Base-by-base conservation (phyloP, 2,329 filamentous ascomycete species). In the Neonectria coccinea region DNA sequence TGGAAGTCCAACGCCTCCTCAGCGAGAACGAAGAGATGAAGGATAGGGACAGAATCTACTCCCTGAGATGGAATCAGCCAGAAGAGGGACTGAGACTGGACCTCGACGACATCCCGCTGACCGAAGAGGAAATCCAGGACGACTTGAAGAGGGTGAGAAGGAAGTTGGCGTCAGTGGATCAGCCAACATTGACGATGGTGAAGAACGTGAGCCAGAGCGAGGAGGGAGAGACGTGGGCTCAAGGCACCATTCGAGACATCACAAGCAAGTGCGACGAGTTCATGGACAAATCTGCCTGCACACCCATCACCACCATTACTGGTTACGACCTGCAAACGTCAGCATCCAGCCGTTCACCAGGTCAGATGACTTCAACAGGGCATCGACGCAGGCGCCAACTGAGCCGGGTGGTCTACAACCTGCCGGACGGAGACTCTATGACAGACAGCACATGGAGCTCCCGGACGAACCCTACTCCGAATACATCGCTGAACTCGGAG, bases 281-380 rank as follows among this genome's bases (percentile, higher is more conserved):
- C 58, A 69, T 54, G 69, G 67, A 20, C 41, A 71, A 66, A 71
- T 85, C 67, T 87, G 86, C 70, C 69, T 87, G 62, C 86, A 89
- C 74, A 86, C 83, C 67, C 87, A 89, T 70, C 86, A 89, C 70
- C 86, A 89, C 75, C 86, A 89, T 78, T 89, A 88, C 79, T 88
- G 86, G 86, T 66, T 83, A 67, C 78, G 79, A 61, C 78, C 81
- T 41, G 74, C 62, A 20, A 58, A 50, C 18, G 65, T 74, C 64
- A 59, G 70, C 8, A 59, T 67, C 51, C 59, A 72, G 14, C 61
- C 66, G 25, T 25, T 59, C 59, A 20, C 61, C 33, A 48, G 41
- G 16, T 6, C 41, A 55, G 29, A 47, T 14, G 18, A 44, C 9
- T 18, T 44, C 25, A 44, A 25, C 39, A 48, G 50, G 51, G 18